Evolutionary conservation across 78 protist species (phyloP), one percentile per base, ranked within the genome.

Genomic region (Dictyostelium brefeldianum): DNA sequence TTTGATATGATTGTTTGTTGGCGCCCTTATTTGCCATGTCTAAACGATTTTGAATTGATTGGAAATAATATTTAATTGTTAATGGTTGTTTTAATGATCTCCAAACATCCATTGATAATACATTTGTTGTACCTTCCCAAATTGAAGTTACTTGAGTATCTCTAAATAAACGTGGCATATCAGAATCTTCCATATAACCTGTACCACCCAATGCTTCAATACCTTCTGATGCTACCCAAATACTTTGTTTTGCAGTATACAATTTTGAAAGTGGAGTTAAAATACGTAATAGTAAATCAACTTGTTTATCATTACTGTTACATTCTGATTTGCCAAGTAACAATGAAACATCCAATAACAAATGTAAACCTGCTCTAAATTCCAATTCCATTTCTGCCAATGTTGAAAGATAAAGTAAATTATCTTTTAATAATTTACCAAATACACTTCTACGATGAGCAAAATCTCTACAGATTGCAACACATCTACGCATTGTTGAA

Each of bases 121-220:
- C 95, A 73, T 96, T 92, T 56, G 97, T 89, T 3, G 96, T 92
- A 20, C 97, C 97, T 46, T 96, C 97, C 97, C 97, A 96, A 53
- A 96, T 91, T 20, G 92, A 48, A 0, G 75, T 62, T 0, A 96
- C 97, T 46, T 89, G 95, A 5, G 96, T 78, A 41, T 96, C 95
- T 64, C 96, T 74, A 15, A 89, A 64, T 1, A 92, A 12, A 51
- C 89, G 62, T 29, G 97, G 96, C 18, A 96, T 36, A 73, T 85
- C 92, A 5, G 93, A 84, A 46, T 85, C 94, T 22, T 96, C 97
- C 95, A 96, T 96, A 83, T 92, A 96, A 15, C 97, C 97, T 20
- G 82, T 79, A 27, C 97, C 97, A 59, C 97, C 97, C 17, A 96
- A 47, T 46, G 83, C 50, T 53, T 96, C 97, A 11, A 95, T 59